phyloP scores from a whole-genome alignment of 495 filamentous ascomycete genomes.

The Talaromyces thailandensis region DNA sequence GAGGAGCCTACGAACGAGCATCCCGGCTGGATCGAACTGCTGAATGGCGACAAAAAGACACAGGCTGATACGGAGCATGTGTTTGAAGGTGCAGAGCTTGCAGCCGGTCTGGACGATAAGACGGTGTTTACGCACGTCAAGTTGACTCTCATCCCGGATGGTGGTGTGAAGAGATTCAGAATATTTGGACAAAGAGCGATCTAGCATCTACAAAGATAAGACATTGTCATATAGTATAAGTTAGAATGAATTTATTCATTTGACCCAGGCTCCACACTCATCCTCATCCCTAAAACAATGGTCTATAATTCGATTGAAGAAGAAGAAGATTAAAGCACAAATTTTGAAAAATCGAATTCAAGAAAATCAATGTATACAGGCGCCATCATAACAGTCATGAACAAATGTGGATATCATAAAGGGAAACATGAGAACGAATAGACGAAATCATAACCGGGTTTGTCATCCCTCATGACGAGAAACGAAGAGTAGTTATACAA shows the following conservation, averaged over 20 bases:
- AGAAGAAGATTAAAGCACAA: background rate
- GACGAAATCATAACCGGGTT: background rate
- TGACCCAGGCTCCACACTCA: background rate
- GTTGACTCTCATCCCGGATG: conserved; percentile 85
- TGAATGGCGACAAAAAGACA: conserved; percentile 57
- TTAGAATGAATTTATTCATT: background rate
- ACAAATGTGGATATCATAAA: conserved; percentile 5
- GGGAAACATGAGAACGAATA: background rate
- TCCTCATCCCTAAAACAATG: background rate
- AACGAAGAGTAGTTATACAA: background rate
- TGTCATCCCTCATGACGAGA: background rate
- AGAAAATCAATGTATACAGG: conserved; percentile 1
- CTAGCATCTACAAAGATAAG: background rate
- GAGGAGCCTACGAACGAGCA: conserved; percentile 50
- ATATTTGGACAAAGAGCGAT: conserved; percentile 60
- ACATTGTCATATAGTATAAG: background rate
- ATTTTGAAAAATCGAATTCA: conserved; percentile 2
- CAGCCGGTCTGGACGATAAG: conserved; percentile 25
- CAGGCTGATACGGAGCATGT: conserved; percentile 75
- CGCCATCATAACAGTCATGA: conserved; percentile 14
- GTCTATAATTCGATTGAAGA: background rate
- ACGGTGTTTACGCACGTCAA: conserved; percentile 68
- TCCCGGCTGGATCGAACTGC: conserved; percentile 59
- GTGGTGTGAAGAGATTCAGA: conserved; percentile 80
- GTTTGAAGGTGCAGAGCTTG: conserved; percentile 40